Evolutionary conservation across 2,329 filamentous ascomycete genomes (phyloP).

Genomic region (Chrysoporthe austroafricana): DNA sequence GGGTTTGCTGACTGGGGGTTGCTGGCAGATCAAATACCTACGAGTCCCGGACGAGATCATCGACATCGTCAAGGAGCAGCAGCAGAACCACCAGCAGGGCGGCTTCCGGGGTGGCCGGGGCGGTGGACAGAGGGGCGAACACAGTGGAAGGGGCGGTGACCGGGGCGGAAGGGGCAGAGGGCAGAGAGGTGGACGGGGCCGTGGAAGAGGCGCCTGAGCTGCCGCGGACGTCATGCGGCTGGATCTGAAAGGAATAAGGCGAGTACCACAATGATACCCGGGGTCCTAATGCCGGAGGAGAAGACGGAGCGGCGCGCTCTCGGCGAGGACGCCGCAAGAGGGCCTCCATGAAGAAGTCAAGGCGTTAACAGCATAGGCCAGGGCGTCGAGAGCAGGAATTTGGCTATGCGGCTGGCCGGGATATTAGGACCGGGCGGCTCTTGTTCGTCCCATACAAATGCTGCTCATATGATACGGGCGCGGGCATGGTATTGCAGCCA

Average conservation of each 20-base stretch:
- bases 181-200: conserved; percentile 19
- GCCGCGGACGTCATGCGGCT: conserved; percentile 11
- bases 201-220: conserved; percentile 30
- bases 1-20: neutral
- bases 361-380: neutral
- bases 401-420: neutral
- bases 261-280: conserved; percentile 22
- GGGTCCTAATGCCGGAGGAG: neutral
- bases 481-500: neutral
- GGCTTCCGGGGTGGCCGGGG: conserved; percentile 69
- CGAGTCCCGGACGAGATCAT: conserved; percentile 96
- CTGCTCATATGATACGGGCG: neutral
- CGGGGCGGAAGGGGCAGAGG: conserved; percentile 37
- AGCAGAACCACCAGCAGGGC: conserved; percentile 68
- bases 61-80: conserved; percentile 90
- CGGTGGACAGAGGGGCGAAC: conserved; percentile 57
- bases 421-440: neutral
- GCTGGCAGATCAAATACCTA: conserved; percentile 89
- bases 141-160: conserved; percentile 54
- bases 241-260: neutral
- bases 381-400: neutral
- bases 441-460: neutral
- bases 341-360: neutral
- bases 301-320: neutral
- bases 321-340: neutral